A percentile compares a stretch with the other conserved stretches of the same genome.
Conservation (phyloP, 345 rosid species). For the Murraya paniculata region DNA sequence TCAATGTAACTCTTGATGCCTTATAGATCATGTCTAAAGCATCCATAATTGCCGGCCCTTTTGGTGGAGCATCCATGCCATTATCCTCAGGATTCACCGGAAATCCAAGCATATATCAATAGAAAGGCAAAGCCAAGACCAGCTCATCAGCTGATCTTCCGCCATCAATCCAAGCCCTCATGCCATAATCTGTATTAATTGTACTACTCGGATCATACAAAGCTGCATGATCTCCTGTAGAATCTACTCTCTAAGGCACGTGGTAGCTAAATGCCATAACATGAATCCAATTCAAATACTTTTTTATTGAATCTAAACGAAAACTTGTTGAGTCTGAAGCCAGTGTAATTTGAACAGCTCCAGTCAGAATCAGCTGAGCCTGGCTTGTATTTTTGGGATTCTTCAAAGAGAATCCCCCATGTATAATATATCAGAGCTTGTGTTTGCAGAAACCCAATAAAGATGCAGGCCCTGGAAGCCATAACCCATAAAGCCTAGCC, state of each 20-base stretch:
- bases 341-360: background rate
- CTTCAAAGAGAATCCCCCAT: background rate
- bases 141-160: constrained; percentile 16
- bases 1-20: background rate
- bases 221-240: constrained; percentile 22
- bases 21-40: constrained; percentile 24
- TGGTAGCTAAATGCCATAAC: constrained; percentile 10
- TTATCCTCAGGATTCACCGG: constrained; percentile 4
- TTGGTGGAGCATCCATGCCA: constrained; percentile 20
- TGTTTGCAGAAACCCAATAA: constrained; percentile 7
- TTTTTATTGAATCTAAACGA: constrained; percentile 14
- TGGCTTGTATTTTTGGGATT: background rate
- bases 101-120: constrained; percentile 34
- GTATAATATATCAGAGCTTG: constrained; percentile 1
- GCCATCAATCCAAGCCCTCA: constrained; percentile 1
- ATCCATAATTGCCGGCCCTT: background rate
- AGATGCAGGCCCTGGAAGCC: constrained; percentile 27
- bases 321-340: background rate
- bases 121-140: constrained; percentile 33
- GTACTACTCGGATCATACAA: too few relatives aligned
- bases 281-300: constrained; percentile 22
- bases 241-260: background rate
- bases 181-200: constrained; percentile 13
- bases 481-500: background rate
- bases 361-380: constrained; percentile 17